Base-by-base conservation (phyloP, 768 basidiomycete genomes). In the Mycena rebaudengoi region DNA sequence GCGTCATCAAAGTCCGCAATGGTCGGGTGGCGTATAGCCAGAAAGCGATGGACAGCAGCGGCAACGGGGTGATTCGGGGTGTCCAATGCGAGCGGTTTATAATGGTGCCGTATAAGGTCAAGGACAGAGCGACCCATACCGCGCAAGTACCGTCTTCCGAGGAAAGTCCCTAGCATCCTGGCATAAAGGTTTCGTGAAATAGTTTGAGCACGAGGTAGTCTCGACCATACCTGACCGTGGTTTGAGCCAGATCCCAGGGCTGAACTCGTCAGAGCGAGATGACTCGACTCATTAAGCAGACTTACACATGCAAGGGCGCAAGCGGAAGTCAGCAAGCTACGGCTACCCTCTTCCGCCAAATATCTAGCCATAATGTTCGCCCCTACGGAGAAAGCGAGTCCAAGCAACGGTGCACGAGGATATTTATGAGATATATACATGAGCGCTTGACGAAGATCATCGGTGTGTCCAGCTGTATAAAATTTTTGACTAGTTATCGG, bases 341-440 rank as follows among this genome's bases (percentile, higher is more conserved):
- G 69, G 32, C 79, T 79, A 18, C 91, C 88, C 73, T 96, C 91
- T 78, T 96, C 91, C 10, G 91, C 94, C 44, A 96, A 78, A 75
- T 97, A 97, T 67, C 93, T 85, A 35, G 94, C 91, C 71, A 98
- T 78, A 32, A 98, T 91, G 72, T 93, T 94, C 35, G 96, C 92
- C 44, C 97, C 97, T 39, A 99, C 85, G 5, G 95, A 97, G 81
- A 96, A 98, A 8, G 95, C 95, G 7, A 97, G 76, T 12, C 92
- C 96, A 16, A 96, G 76, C 39, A 98, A 79, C 7, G 91, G 92
- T 0, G 96, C 94, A 16, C 83, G 78, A 2, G 96, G 96, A 69
- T 89, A 96, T 64, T 76, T 73, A 51, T 85, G 74, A 4, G 88
- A 82, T 56, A 98, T 85, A 77, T 92, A 91, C 70, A 91, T 83